Evolutionary conservation across 2,329 filamentous ascomycete species (phyloP), one percentile per base, ranked within the genome.

Genomic region (Fusarium stilboides): DNA sequence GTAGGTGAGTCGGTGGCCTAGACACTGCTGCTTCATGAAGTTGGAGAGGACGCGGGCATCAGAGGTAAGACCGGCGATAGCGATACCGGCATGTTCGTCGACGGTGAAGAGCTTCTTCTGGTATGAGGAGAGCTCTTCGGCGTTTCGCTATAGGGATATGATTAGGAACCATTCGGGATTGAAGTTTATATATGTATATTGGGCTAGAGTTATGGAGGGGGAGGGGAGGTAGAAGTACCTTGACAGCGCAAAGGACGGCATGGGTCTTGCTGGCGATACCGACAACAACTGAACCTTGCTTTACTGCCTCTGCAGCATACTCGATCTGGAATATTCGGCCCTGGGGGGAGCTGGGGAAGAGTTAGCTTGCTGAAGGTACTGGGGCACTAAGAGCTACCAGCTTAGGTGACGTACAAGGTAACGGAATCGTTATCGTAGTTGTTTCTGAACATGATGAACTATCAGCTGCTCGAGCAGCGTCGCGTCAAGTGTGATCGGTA

Each of bases 381-480:
- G 74, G 67, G 54, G 61, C 62, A 39, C 28, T 31, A 31, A 31
- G 37, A 64, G 62, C 63, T 66, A 59, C 61, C 61, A 66, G 62
- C 56, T 69, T 55, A 51, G 58, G 54, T 69, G 78, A 83, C 91
- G 84, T 88, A 97, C 94, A 98, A 99, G 84, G 96, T 99, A 84
- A 98, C 94, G 70, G 95, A 97, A 84, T 99, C 96, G 90, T 99
- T 99, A 86, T 99, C 96, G 88, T 99, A 99, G 85, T 98, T 98
- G 88, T 99, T 99, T 84, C 96, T 90, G 86, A 99, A 99, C 96
- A 99, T 98, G 78, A 78, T 68, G 70, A 49, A 62, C 44, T 53
- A 58, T 55, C 10, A 58, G 62, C 68, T 65, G 71, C 67, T 67
- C 55, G 46, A 65, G 68, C 69, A 74, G 68, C 68, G 50, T 74